These are phyloP conservation scores for Amylostereum areolatum DNA, from an alignment of 1,284 basidiomycete species.

Conservation along the genomic window DNA sequence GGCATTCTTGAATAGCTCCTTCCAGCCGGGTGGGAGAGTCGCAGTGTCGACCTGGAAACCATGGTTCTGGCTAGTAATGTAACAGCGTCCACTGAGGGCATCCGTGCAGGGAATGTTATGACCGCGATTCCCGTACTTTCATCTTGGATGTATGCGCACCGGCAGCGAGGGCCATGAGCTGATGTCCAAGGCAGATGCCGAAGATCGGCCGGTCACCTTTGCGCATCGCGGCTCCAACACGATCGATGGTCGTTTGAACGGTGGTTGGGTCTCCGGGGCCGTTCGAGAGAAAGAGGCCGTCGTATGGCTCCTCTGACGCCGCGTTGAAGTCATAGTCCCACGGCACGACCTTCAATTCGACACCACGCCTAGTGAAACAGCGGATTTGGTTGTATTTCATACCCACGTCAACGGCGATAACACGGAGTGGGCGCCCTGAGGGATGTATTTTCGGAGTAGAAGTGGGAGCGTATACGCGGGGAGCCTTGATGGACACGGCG, in stretches of 20 bases:
- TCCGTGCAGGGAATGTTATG: constrained; percentile 99
- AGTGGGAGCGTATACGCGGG: constrained; percentile 68
- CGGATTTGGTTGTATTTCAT: constrained; percentile 99
- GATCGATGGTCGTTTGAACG: constrained; percentile 69
- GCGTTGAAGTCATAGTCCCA: constrained; percentile 93
- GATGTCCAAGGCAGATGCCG: constrained; percentile 98
- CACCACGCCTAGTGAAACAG: constrained; percentile 90
- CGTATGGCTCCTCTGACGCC: constrained; percentile 74
- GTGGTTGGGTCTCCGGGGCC: constrained; percentile 96
- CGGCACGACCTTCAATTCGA: constrained; percentile 96
- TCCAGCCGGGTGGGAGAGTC: constrained; percentile 84
- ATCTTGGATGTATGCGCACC: constrained; percentile 96
- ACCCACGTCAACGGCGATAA: constrained; percentile 93
- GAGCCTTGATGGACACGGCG: constrained; percentile 71
- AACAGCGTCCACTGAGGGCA: constrained; percentile 90
- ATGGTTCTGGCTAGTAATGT: constrained; percentile 99
- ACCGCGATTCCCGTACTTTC: constrained; percentile 99
- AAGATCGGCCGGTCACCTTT: constrained; percentile 84
- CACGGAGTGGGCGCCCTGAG: constrained; percentile 71
- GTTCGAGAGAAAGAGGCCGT: constrained; percentile 97
- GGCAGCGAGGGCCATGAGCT: constrained; percentile 91
- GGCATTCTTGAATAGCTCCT: constrained; percentile 92
- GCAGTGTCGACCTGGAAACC: constrained; percentile 91
- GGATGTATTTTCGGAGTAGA: constrained; percentile 62
- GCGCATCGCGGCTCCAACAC: constrained; percentile 71